phyloP scores from a whole-genome alignment of 176 grass and related monocot species.

The Triticum turgidum region DNA sequence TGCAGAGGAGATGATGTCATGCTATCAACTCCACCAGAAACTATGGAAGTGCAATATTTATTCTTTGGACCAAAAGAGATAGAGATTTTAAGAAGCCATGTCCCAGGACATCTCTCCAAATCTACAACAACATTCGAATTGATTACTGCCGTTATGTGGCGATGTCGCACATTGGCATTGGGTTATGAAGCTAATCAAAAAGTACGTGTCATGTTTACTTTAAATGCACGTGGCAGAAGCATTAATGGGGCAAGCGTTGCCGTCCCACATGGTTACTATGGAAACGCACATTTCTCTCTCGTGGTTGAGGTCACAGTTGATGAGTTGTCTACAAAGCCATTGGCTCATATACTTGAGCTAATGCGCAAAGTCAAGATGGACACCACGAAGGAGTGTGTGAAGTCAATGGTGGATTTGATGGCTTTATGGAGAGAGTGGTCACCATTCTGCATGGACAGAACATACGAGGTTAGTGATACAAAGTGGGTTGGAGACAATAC shows the following conservation, averaged over 20 bases:
- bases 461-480: neutral
- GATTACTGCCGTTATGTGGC: neutral
- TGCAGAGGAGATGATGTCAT: conserved; percentile 7
- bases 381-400: neutral
- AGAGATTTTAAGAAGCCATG: neutral
- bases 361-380: neutral
- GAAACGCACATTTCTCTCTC: neutral
- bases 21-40: conserved; percentile 19
- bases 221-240: neutral
- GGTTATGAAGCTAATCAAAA: neutral
- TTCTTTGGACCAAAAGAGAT: conserved; percentile 29
- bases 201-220: neutral
- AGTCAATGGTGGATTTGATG: neutral
- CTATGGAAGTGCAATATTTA: conserved; percentile 19
- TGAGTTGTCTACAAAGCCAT: neutral
- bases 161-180: neutral
- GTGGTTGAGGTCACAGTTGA: neutral
- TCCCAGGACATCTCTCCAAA: neutral
- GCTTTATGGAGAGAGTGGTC: neutral
- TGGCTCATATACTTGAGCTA: neutral
- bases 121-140: neutral
- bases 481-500: neutral
- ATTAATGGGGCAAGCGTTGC: neutral
- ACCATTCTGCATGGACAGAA: neutral
- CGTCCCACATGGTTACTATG: neutral